Evolutionary conservation across 1,284 basidiomycete genomes (phyloP).

Genomic region (Crepidotus sp.): DNA sequence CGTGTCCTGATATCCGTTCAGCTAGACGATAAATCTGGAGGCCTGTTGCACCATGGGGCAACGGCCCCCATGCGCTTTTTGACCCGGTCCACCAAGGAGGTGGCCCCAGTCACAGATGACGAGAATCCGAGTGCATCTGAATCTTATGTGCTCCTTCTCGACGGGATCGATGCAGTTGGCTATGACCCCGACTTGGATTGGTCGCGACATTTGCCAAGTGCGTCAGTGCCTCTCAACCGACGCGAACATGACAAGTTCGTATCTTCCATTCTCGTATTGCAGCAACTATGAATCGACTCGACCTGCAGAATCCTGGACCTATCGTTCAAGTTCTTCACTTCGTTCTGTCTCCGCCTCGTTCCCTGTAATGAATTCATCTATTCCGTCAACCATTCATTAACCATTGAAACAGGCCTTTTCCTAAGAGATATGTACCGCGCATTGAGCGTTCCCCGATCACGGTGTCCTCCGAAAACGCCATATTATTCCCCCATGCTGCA

Average conservation of each 20-base stretch:
- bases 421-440: conserved; percentile 51
- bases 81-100: neutral
- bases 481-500: conserved; percentile 68
- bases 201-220: conserved; percentile 48
- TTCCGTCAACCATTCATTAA: too few species aligned
- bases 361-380: too few species aligned
- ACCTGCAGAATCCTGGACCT: conserved; percentile 40
- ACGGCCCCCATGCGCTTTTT: conserved; percentile 5
- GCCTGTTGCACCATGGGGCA: conserved; percentile 4
- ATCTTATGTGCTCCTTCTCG: conserved; percentile 23
- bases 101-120: neutral
- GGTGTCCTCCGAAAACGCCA: conserved; percentile 38
- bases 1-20: neutral
- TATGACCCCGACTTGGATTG: conserved; percentile 45
- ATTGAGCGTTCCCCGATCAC: conserved; percentile 37
- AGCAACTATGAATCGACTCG: neutral
- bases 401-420: too few species aligned
- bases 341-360: conserved; percentile 40
- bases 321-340: conserved; percentile 46
- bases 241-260: conserved; percentile 44
- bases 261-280: neutral
- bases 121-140: neutral
- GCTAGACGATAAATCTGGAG: conserved; percentile 8
- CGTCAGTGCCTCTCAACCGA: conserved; percentile 37
- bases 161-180: conserved; percentile 28